These are phyloP conservation scores for Paecilomyces sp. DNA, from an alignment of 2,329 filamentous ascomycete genomes.

Conservation along the genomic window DNA sequence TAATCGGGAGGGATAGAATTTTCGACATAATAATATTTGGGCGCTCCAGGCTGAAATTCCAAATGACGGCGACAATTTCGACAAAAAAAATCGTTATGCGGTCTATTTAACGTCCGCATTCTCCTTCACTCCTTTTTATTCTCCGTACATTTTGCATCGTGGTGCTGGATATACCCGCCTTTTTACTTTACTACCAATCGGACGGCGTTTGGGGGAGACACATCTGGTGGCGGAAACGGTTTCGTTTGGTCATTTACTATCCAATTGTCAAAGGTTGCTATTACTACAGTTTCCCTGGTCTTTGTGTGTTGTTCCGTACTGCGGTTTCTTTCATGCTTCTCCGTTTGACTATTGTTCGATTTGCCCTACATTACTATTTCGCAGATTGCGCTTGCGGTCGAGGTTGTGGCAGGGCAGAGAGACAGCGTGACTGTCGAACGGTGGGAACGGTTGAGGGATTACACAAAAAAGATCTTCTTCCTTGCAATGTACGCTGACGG, in stretches of 20 bases:
- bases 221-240: conserved; percentile 8
- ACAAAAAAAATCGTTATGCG: background rate
- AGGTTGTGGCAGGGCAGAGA: background rate
- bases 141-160: conserved; percentile 36
- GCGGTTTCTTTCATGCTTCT: background rate
- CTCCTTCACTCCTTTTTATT: conserved; percentile 10
- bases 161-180: conserved; percentile 45
- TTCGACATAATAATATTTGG: conserved; percentile 10
- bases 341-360: background rate
- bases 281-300: background rate
- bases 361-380: background rate
- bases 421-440: background rate
- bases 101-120: background rate
- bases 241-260: conserved; percentile 3
- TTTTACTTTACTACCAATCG: conserved; percentile 21
- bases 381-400: background rate
- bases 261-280: background rate
- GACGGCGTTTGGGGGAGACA: conserved; percentile 25
- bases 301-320: background rate
- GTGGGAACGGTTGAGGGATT: background rate
- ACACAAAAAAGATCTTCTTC: background rate
- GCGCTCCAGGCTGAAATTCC: background rate
- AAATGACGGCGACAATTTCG: background rate
- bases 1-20: conserved; percentile 6
- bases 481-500: background rate